These are phyloP conservation scores for Juglanconis sp. DNA, from an alignment of 2,329 filamentous ascomycete genomes.

Conservation along the genomic window DNA sequence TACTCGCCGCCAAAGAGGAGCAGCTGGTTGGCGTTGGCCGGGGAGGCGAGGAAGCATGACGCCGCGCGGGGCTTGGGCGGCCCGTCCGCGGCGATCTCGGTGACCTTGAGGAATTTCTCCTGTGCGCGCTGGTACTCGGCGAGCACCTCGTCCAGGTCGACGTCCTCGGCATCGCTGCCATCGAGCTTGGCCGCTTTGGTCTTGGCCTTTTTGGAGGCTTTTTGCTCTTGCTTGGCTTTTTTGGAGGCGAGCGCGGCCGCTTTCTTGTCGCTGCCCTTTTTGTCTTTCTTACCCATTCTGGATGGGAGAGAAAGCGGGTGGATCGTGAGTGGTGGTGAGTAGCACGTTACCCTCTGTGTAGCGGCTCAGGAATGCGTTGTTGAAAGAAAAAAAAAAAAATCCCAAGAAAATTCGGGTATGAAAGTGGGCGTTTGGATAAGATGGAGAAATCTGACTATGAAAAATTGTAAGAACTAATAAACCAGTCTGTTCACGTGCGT, in stretches of 20 bases:
- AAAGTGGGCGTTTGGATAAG: too few relatives aligned
- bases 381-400: too few relatives aligned
- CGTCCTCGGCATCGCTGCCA: slow-evolving; percentile 86
- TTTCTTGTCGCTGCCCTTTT: slow-evolving; percentile 36
- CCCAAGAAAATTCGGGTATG: too few relatives aligned
- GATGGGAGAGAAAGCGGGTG: not conserved
- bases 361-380: too few relatives aligned
- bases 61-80: slow-evolving; percentile 79
- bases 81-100: slow-evolving; percentile 67
- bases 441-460: too few relatives aligned
- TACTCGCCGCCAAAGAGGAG: slow-evolving; percentile 94
- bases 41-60: slow-evolving; percentile 78
- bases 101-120: slow-evolving; percentile 90
- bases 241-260: slow-evolving; percentile 56
- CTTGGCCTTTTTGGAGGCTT: slow-evolving; percentile 83
- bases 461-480: too few relatives aligned
- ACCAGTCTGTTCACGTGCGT: too few relatives aligned
- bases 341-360: not conserved
- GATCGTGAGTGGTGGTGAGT: not conserved
- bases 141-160: slow-evolving; percentile 88
- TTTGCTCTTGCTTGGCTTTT: slow-evolving; percentile 79
- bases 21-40: slow-evolving; percentile 80
- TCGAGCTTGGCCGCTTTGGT: slow-evolving; percentile 65
- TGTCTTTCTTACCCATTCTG: slow-evolving; percentile 45
- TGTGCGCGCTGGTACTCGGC: slow-evolving; percentile 91